A percentile compares a stretch with the other conserved stretches of the same genome.
Evolutionary conservation across 108 stramenopile genomes (phyloP).

Genomic region (Cylindrotheca closterium): DNA sequence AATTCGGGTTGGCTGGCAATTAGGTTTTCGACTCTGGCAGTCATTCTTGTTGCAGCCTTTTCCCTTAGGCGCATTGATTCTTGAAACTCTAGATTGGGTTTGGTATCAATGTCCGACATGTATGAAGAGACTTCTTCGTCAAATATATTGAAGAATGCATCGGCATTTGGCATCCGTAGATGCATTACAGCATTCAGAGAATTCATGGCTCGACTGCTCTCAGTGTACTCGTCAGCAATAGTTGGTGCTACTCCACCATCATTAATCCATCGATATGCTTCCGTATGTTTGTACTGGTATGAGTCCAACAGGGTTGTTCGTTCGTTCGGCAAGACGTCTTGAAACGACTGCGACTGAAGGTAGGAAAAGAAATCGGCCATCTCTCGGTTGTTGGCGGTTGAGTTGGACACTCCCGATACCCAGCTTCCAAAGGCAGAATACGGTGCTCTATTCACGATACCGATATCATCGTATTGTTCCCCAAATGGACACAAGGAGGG

Average conservation of each 20-base stretch:
- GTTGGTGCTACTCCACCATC: constrained; percentile 21
- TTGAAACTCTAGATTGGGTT: constrained; percentile 11
- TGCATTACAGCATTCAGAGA: constrained; percentile 42
- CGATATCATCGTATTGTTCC: constrained; percentile 35
- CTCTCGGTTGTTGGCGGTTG: constrained; percentile 16
- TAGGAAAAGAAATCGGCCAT: constrained; percentile 47
- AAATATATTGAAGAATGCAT: constrained; percentile 18
- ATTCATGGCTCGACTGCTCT: constrained; percentile 28
- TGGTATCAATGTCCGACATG: constrained; percentile 3
- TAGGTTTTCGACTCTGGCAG: constrained; percentile 14
- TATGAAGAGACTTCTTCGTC: constrained; percentile 31
- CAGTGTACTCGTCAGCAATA: constrained; percentile 28
- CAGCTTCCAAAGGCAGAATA: constrained; percentile 54
- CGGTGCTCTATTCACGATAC: constrained; percentile 44
- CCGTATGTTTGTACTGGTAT: constrained; percentile 27
- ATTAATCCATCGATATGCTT: constrained; percentile 11
- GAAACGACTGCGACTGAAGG: constrained; percentile 16
- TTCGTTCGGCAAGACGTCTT: constrained; percentile 38
- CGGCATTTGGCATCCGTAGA: constrained; percentile 31
- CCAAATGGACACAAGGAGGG: constrained; percentile 33
- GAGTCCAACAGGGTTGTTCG: constrained; percentile 21
- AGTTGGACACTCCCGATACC: constrained; percentile 34
- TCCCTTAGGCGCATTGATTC: constrained; percentile 31
- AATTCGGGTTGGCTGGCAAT: not conserved
- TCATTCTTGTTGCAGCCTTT: constrained; percentile 24